These are phyloP conservation scores for Wallemia hederae DNA, from an alignment of 1,284 basidiomycete genomes.

Conservation along the genomic window DNA sequence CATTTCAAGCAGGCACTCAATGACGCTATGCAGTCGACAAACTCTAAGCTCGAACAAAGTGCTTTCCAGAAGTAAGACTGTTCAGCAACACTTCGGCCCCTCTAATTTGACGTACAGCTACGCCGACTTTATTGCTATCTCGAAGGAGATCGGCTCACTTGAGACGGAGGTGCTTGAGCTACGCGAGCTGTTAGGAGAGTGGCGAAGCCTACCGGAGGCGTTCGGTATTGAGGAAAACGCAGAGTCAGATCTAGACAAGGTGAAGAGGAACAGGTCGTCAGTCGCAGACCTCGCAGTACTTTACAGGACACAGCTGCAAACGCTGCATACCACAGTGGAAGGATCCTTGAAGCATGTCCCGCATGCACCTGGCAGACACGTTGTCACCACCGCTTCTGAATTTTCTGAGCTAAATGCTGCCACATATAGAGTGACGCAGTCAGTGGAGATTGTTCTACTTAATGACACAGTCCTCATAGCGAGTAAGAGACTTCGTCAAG, in stretches of 20 bases:
- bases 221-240: slow-evolving; percentile 46
- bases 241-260: slow-evolving; percentile 20
- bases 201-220: slow-evolving; percentile 77
- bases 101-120: slow-evolving; percentile 27
- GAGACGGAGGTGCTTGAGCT: slow-evolving; percentile 96
- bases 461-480: slow-evolving; percentile 78
- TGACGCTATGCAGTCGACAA: neutral
- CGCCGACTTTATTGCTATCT: slow-evolving; percentile 80
- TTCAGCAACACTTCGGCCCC: neutral
- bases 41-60: neutral
- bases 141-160: slow-evolving; percentile 81
- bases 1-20: neutral
- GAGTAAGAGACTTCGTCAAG: slow-evolving; percentile 17
- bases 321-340: slow-evolving; percentile 65
- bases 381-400: slow-evolving; percentile 58
- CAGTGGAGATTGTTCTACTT: slow-evolving; percentile 63
- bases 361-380: slow-evolving; percentile 59
- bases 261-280: slow-evolving; percentile 52
- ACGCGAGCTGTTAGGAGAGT: slow-evolving; percentile 74
- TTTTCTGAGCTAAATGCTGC: slow-evolving; percentile 70
- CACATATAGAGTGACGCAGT: slow-evolving; percentile 72
- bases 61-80: neutral
- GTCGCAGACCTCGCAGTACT: slow-evolving; percentile 73
- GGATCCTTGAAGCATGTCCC: slow-evolving; percentile 92
- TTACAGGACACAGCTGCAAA: slow-evolving; percentile 78